These are phyloP conservation scores for Lecanicillium sp. DNA, from an alignment of 2,329 filamentous ascomycete species.

Conservation along the genomic window DNA sequence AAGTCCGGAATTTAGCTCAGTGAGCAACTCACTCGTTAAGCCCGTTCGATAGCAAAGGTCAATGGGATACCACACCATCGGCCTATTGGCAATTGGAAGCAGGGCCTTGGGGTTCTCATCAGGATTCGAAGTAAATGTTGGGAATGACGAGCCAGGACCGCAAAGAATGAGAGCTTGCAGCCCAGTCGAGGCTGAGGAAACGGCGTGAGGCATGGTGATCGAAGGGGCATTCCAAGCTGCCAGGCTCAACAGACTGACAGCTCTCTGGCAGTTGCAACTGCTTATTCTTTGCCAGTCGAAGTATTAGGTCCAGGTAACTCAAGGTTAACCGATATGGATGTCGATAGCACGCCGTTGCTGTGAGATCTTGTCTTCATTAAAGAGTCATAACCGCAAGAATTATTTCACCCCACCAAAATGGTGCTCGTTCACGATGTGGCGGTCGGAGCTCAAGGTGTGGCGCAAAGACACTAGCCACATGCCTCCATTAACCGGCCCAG, in stretches of 20 bases:
- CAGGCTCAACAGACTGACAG: too few species aligned
- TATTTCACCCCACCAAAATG: slow-evolving; percentile 8
- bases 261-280: too few species aligned
- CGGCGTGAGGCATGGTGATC: slow-evolving; percentile 63
- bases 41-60: slow-evolving; percentile 80
- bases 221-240: slow-evolving; percentile 10
- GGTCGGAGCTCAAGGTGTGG: not conserved
- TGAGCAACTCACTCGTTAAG: slow-evolving; percentile 52
- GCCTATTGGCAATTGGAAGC: slow-evolving; percentile 72
- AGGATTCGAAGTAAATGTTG: slow-evolving; percentile 73
- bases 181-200: slow-evolving; percentile 63
- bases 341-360: too few species aligned
- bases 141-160: slow-evolving; percentile 72
- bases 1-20: too few species aligned
- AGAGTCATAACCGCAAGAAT: too few species aligned
- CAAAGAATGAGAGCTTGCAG: slow-evolving; percentile 79
- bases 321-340: too few species aligned
- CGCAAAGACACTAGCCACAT: slow-evolving; percentile 2
- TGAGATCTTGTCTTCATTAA: too few species aligned
- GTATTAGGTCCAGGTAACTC: too few species aligned
- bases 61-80: slow-evolving; percentile 85
- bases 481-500: slow-evolving; percentile 1
- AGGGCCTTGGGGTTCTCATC: slow-evolving; percentile 77
- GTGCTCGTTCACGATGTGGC: slow-evolving; percentile 6
- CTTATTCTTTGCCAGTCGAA: too few species aligned